phyloP scores from a whole-genome alignment of 331 rosid species.

The Rhamnella rubrinervis region DNA sequence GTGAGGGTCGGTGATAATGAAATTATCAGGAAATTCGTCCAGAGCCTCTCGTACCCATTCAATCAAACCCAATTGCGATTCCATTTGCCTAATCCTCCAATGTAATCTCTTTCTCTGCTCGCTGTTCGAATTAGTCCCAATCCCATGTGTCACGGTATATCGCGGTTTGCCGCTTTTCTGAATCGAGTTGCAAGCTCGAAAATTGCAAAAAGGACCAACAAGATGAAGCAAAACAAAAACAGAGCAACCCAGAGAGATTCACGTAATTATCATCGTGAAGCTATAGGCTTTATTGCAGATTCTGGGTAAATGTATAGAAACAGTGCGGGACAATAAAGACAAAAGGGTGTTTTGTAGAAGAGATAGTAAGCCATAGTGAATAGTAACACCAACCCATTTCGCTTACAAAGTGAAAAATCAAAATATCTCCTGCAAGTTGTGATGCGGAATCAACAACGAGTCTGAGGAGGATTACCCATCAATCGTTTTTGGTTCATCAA shows the following conservation, averaged over 20 bases:
- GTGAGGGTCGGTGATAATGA: slow-evolving; percentile 82
- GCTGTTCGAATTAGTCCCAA: slow-evolving; percentile 40
- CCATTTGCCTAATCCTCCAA: slow-evolving; percentile 44
- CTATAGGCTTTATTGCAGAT: neutral
- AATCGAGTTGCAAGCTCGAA: neutral
- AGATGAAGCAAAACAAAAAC: neutral
- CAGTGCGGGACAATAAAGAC: neutral
- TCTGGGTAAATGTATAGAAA: neutral
- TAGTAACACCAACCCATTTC: neutral
- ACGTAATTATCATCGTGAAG: neutral
- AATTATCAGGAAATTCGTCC: slow-evolving; percentile 58
- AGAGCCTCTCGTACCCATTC: slow-evolving; percentile 61
- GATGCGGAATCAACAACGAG: slow-evolving; percentile 14
- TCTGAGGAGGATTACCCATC: slow-evolving; percentile 18
- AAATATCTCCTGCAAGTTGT: slow-evolving; percentile 37
- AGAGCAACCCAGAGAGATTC: neutral
- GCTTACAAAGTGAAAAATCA: neutral
- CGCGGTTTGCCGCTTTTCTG: slow-evolving; percentile 2
- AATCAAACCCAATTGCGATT: slow-evolving; percentile 35
- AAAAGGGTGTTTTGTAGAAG: neutral
- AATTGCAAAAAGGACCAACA: slow-evolving; percentile 6
- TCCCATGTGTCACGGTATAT: slow-evolving; percentile 63
- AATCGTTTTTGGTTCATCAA: slow-evolving; percentile 19
- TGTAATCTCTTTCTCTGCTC: slow-evolving; percentile 34
- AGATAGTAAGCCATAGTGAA: slow-evolving; percentile 9